A percentile compares a stretch with the other conserved stretches of the same genome.
These are phyloP conservation scores for Pseudogymnoascus sp. DNA, from an alignment of 2,329 filamentous ascomycete genomes.

Conservation along the genomic window DNA sequence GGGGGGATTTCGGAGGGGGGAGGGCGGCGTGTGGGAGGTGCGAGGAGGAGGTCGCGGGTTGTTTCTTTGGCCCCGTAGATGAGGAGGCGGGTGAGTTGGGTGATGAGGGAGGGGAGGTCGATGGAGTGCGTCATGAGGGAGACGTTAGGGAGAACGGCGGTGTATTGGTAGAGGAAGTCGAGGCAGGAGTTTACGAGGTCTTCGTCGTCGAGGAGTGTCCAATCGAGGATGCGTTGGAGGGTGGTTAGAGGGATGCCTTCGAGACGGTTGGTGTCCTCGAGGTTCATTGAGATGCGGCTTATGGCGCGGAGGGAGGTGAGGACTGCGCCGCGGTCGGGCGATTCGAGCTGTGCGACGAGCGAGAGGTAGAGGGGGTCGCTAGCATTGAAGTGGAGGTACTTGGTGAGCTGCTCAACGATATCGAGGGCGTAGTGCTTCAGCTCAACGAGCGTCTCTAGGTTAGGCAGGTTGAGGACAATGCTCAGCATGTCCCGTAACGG, in stretches of 20 bases:
- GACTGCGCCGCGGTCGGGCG: slow-evolving; percentile 72
- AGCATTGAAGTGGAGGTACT: slow-evolving; percentile 63
- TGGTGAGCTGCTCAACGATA: slow-evolving; percentile 83
- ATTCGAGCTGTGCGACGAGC: slow-evolving; percentile 55
- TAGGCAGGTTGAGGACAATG: slow-evolving; percentile 70
- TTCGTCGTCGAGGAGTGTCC: slow-evolving; percentile 78
- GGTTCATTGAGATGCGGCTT: slow-evolving; percentile 78
- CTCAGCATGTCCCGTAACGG: slow-evolving; percentile 75
- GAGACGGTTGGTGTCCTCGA: slow-evolving; percentile 70
- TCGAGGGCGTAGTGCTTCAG: slow-evolving; percentile 87
- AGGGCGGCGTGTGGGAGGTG: slow-evolving; percentile 48
- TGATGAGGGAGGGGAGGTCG: slow-evolving; percentile 59
- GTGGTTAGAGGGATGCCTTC: slow-evolving; percentile 57
- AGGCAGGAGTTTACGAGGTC: slow-evolving; percentile 81
- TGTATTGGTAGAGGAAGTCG: slow-evolving; percentile 95
- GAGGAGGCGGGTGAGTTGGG: slow-evolving; percentile 71
- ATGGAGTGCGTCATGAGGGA: slow-evolving; percentile 58
- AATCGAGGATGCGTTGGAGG: slow-evolving; percentile 61
- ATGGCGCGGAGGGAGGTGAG: slow-evolving; percentile 73
- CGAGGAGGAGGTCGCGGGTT: slow-evolving; percentile 50
- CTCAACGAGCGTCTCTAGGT: slow-evolving; percentile 65
- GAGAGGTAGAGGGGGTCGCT: slow-evolving; percentile 73
- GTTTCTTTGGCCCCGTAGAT: slow-evolving; percentile 62
- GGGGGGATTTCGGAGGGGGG: slow-evolving; percentile 56
- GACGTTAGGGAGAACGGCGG: slow-evolving; percentile 75